phyloP scores from a whole-genome alignment of 2,329 filamentous ascomycete genomes.

The Xylariales sp. region DNA sequence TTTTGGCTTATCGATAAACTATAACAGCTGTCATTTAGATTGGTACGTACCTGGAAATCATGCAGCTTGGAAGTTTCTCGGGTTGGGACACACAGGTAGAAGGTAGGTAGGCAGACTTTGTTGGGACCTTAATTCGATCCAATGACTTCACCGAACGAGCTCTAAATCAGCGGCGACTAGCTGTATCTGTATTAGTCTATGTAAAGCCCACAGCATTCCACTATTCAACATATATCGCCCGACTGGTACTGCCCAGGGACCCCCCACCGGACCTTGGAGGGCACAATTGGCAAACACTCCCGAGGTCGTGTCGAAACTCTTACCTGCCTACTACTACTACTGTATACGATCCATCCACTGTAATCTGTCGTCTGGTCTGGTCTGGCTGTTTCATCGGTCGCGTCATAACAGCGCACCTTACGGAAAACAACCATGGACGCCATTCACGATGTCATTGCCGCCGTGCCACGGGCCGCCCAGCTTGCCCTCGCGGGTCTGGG shows the following conservation, averaged over 20 bases:
- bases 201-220: background rate
- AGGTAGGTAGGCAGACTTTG: background rate
- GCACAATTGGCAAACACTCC: no score
- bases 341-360: no score
- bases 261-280: no score
- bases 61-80: no score
- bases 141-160: constrained; percentile 33
- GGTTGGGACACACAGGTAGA: no score
- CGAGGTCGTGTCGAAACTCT: background rate
- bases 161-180: constrained; percentile 7
- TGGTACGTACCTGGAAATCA: no score
- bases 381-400: background rate
- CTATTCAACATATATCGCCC: background rate
- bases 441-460: constrained; percentile 50
- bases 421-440: constrained; percentile 47
- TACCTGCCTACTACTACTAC: no score
- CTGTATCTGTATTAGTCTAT: constrained; percentile 2
- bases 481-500: constrained; percentile 66
- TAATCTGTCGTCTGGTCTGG: background rate
- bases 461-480: constrained; percentile 59
- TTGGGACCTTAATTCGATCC: constrained; percentile 14
- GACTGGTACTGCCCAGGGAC: no score
- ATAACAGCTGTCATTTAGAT: no score
- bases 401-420: background rate
- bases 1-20: constrained; percentile 19